These are phyloP conservation scores for Achlya hypogyna DNA, from an alignment of 352 stramenopile species.

Conservation along the genomic window DNA sequence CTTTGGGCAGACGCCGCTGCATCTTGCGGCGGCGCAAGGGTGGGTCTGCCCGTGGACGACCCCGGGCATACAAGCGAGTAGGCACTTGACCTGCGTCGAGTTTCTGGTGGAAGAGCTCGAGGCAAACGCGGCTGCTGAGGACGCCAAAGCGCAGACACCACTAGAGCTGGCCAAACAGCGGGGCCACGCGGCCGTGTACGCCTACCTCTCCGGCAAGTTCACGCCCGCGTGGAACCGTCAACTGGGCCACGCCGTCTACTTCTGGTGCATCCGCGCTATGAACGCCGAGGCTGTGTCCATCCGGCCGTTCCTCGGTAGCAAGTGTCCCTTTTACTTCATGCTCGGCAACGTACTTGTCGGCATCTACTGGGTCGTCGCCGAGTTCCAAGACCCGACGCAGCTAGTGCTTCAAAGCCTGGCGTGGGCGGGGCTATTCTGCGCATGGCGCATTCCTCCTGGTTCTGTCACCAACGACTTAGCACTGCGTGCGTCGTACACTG, in stretches of 20 bases:
- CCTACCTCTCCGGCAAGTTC: slow-evolving; percentile 45
- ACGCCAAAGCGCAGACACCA: slow-evolving; percentile 49
- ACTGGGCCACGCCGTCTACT: neutral
- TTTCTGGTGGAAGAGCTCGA: slow-evolving; percentile 76
- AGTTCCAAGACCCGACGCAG: slow-evolving; percentile 55
- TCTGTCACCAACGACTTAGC: slow-evolving; percentile 31
- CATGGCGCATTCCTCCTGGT: slow-evolving; percentile 46
- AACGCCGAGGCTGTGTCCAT: neutral
- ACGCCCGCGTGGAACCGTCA: slow-evolving; percentile 43
- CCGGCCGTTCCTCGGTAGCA: slow-evolving; percentile 3
- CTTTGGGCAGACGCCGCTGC: slow-evolving; percentile 74
- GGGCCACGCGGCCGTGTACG: slow-evolving; percentile 36
- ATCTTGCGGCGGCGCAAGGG: slow-evolving; percentile 67
- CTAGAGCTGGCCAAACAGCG: slow-evolving; percentile 53
- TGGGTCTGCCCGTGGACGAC: neutral
- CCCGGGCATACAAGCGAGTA: neutral
- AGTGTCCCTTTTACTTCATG: slow-evolving; percentile 60
- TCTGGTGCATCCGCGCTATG: neutral
- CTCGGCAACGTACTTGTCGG: slow-evolving; percentile 39
- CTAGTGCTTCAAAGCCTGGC: slow-evolving; percentile 47
- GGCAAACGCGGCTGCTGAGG: slow-evolving; percentile 36
- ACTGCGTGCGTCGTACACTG: slow-evolving; percentile 41
- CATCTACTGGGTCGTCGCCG: slow-evolving; percentile 34
- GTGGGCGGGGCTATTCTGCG: slow-evolving; percentile 58
- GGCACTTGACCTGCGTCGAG: slow-evolving; percentile 57